Conservation (phyloP, 352 stramenopile genomes). For the Phytophthora pisi region DNA sequence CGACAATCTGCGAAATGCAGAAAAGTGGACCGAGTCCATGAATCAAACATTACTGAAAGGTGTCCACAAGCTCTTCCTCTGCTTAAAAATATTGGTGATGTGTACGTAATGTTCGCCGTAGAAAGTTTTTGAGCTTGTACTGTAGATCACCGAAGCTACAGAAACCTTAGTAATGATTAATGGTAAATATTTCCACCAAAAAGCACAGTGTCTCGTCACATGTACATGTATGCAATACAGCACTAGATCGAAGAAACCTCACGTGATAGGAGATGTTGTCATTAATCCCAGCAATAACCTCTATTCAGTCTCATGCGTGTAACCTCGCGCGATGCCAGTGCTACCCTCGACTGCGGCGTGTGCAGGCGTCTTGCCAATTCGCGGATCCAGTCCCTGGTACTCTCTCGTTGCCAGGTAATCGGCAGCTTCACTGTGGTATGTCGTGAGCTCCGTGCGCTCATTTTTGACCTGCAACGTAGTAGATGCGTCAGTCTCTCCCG, state of each 20-base stretch:
- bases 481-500: conserved; percentile 33
- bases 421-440: conserved; percentile 73
- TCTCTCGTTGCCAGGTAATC: conserved; percentile 76
- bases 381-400: conserved; percentile 82
- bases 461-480: conserved; percentile 66
- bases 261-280: no score
- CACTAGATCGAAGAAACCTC: no score
- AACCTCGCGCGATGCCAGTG: conserved; percentile 78
- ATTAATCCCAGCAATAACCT: neutral
- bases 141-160: neutral
- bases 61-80: neutral
- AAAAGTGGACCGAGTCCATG: conserved; percentile 22
- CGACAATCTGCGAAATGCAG: conserved; percentile 18
- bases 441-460: conserved; percentile 54
- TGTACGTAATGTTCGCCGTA: neutral
- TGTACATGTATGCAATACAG: neutral
- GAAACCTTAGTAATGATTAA: neutral
- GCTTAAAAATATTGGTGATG: neutral
- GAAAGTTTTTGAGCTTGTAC: neutral
- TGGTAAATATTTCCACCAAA: neutral
- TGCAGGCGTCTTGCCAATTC: conserved; percentile 79
- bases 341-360: conserved; percentile 78
- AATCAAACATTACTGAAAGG: neutral
- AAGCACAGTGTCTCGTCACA: neutral
- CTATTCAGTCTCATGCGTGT: conserved; percentile 65